A percentile compares a stretch with the other conserved stretches of the same genome.
Conservation (phyloP, 2,329 filamentous ascomycete genomes). For the Stagonosporopsis vannaccii region DNA sequence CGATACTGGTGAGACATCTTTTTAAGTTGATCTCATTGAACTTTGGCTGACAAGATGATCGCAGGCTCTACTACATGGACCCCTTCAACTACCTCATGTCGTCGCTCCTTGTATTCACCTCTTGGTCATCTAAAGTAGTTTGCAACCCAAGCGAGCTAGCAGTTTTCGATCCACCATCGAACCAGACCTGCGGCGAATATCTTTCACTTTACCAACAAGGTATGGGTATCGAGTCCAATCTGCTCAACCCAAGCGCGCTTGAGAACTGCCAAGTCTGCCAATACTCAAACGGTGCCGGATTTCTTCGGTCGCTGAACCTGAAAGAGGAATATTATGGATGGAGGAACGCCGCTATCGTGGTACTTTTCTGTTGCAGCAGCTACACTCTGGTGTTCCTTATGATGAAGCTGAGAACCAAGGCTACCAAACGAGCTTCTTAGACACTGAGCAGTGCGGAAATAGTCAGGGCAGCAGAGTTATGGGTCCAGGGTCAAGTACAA, state of each 20-base stretch:
- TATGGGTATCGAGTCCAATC: slow-evolving; percentile 54
- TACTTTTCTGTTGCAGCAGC: slow-evolving; percentile 61
- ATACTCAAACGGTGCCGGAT: slow-evolving; percentile 65
- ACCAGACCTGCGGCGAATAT: slow-evolving; percentile 66
- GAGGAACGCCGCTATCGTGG: slow-evolving; percentile 68
- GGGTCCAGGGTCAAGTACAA: too few relatives aligned
- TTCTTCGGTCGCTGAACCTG: slow-evolving; percentile 66
- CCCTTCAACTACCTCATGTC: neutral
- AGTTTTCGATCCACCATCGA: slow-evolving; percentile 57
- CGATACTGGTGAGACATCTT: neutral
- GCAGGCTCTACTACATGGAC: neutral
- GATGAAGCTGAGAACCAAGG: slow-evolving; percentile 53
- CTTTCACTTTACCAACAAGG: slow-evolving; percentile 60
- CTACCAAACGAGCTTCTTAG: slow-evolving; percentile 28
- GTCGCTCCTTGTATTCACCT: neutral
- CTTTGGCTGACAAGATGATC: neutral
- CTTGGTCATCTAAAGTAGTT: slow-evolving; percentile 40
- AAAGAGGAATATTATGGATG: slow-evolving; percentile 69
- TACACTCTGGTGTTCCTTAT: slow-evolving; percentile 48
- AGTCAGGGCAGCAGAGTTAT: too few relatives aligned
- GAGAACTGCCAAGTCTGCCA: slow-evolving; percentile 66
- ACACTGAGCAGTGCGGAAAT: neutral
- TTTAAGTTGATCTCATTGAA: neutral
- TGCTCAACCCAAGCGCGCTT: slow-evolving; percentile 67
- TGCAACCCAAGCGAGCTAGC: slow-evolving; percentile 46